phyloP scores from a whole-genome alignment of 2,329 filamentous ascomycete genomes.

The Cladosporium colombiae region DNA sequence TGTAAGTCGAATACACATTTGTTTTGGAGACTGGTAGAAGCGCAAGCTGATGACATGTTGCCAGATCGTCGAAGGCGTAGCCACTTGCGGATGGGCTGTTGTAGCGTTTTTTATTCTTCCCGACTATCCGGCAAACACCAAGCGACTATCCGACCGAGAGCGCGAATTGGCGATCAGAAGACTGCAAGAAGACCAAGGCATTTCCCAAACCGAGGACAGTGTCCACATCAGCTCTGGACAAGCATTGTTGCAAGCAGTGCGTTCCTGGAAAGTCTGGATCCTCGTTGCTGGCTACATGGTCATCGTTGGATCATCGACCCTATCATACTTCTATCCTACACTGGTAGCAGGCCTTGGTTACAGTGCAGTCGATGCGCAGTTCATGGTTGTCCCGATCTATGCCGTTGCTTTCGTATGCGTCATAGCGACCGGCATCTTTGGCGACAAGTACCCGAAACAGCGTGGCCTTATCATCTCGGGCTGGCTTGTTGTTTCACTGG shows the following conservation, averaged over 20 bases:
- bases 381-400: slow-evolving; percentile 51
- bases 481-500: slow-evolving; percentile 48
- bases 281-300: slow-evolving; percentile 55
- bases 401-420: slow-evolving; percentile 54
- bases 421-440: slow-evolving; percentile 49
- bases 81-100: slow-evolving; percentile 49
- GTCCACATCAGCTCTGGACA: slow-evolving; percentile 41
- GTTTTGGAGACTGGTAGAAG: neutral
- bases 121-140: slow-evolving; percentile 52
- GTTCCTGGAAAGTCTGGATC: slow-evolving; percentile 50
- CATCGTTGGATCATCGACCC: slow-evolving; percentile 51
- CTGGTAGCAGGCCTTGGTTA: slow-evolving; percentile 56
- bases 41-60: neutral
- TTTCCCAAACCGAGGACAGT: slow-evolving; percentile 36
- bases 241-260: slow-evolving; percentile 43
- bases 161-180: slow-evolving; percentile 47
- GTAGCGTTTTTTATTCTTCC: slow-evolving; percentile 50
- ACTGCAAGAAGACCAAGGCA: slow-evolving; percentile 47
- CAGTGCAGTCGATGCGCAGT: slow-evolving; percentile 26
- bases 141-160: slow-evolving; percentile 45
- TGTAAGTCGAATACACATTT: slow-evolving; percentile 26
- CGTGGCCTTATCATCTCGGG: slow-evolving; percentile 52
- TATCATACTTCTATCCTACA: slow-evolving; percentile 58
- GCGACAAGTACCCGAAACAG: slow-evolving; percentile 49
- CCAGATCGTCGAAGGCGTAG: slow-evolving; percentile 40